Evolutionary conservation across 345 rosid genomes (phyloP).

Genomic region (Dovyalis caffra): DNA sequence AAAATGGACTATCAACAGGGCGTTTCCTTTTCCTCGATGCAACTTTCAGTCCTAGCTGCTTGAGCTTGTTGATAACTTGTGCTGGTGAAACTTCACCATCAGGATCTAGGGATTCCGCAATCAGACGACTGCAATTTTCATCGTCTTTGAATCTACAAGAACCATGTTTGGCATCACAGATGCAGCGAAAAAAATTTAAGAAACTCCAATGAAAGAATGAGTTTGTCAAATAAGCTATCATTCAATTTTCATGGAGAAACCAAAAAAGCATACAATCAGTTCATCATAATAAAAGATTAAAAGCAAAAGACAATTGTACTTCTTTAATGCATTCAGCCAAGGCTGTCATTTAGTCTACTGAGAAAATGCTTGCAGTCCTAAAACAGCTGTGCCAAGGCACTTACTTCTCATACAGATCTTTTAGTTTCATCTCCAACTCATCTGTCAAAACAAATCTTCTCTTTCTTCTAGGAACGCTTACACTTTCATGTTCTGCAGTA

Average conservation of each 20-base stretch:
- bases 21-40: constrained; percentile 53
- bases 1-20: constrained; percentile 18
- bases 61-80: constrained; percentile 87
- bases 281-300: neutral
- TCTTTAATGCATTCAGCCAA: neutral
- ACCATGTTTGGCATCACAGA: constrained; percentile 23
- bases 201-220: constrained; percentile 10
- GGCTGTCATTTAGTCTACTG: neutral
- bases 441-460: constrained; percentile 56
- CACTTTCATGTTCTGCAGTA: constrained; percentile 36
- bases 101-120: constrained; percentile 70
- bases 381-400: constrained; percentile 14
- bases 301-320: neutral
- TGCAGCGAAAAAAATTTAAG: constrained; percentile 11
- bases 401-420: constrained; percentile 70
- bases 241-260: neutral
- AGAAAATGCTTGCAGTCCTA: neutral
- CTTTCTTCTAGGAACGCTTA: constrained; percentile 49
- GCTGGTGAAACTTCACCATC: constrained; percentile 68
- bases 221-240: neutral
- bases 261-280: constrained; percentile 9
- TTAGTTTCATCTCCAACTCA: constrained; percentile 59
- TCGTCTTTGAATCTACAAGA: constrained; percentile 70
- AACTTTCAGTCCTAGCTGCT: constrained; percentile 62
- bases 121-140: constrained; percentile 46